Evolutionary conservation across 1,284 basidiomycete species (phyloP), one percentile per base, ranked within the genome.

Genomic region (Ganoderma lingzhi): DNA sequence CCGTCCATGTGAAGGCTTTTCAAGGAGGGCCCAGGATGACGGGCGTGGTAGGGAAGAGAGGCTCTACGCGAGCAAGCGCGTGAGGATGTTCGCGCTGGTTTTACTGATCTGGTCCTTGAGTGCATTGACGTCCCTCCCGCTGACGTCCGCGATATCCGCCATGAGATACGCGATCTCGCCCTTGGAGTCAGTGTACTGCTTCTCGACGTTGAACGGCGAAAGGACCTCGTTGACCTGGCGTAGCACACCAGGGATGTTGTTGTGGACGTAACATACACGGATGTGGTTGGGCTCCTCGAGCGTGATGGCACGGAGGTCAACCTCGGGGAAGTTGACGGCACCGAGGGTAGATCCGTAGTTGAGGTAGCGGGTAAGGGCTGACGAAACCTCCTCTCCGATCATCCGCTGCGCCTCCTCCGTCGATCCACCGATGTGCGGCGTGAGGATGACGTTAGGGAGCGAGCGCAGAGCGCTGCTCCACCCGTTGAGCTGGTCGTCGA

Each of bases 261-360:
- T 90, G 87, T 99, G 97, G 63, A 99, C 95, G 83, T 99, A 92
- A 84, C 98, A 99, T 60, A 99, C 85, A 73, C 97, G 94, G 74
- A 99, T 92, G 75, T 92, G 87, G 77, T 90, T 90, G 70, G 87
- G 85, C 78, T 95, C 90, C 76, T 98, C 96, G 14, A 90, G 89
- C 19, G 95, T 91, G 78, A 98, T 97, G 63, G 95, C 90, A 70
- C 97, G 94, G 53, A 99, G 86, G 83, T 97, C 95, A 77, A 99
- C 97, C 84, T 99, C 98, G 70, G 97, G 97, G 90, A 99, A 99
- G 86, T 99, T 99, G 87, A 99, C 97, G 1, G 96, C 91, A 61
- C 96, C 96, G 65, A 96, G 76, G 6, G 95, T 94, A 23, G 95
- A 93, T 66, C 98, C 98, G 80, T 92, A 96, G 84, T 93, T 95